Evolutionary conservation across 2,329 filamentous ascomycete species (phyloP).

Genomic region (Colletotrichum melonis): DNA sequence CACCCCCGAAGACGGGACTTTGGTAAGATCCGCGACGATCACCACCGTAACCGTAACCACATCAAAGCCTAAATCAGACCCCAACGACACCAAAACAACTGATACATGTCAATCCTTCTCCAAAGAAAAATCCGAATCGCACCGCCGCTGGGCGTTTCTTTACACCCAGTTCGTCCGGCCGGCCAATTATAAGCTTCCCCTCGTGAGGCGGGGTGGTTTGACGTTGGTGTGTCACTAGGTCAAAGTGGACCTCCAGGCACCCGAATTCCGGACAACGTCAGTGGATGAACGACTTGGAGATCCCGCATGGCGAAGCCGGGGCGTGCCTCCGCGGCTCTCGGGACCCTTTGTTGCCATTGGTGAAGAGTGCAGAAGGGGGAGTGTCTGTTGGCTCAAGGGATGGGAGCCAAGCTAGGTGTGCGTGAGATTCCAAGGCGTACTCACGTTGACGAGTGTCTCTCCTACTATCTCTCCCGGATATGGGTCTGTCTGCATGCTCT

Average conservation of each 20-base stretch:
- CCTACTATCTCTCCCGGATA: background rate
- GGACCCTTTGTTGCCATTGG: background rate
- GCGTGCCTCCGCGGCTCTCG: background rate
- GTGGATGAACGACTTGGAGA: conserved; percentile 1
- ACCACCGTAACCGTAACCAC: background rate
- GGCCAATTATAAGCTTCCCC: background rate
- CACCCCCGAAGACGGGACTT: background rate
- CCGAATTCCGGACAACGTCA: conserved; percentile 26
- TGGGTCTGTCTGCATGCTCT: background rate
- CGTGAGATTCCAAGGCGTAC: background rate
- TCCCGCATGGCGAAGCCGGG: conserved; percentile 6
- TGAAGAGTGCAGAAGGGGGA: background rate
- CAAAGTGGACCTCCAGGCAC: conserved; percentile 24
- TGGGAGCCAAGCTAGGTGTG: background rate
- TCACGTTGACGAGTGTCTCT: background rate
- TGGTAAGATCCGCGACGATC: background rate
- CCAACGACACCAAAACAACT: background rate
- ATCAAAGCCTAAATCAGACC: background rate
- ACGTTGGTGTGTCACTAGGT: background rate
- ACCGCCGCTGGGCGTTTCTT: background rate
- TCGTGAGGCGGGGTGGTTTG: background rate
- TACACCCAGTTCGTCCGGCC: background rate
- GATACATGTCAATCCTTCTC: background rate
- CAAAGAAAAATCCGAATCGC: background rate
- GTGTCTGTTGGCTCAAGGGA: background rate